These are phyloP conservation scores for Austroboletus festivus DNA, from an alignment of 768 basidiomycete genomes.

Conservation along the genomic window DNA sequence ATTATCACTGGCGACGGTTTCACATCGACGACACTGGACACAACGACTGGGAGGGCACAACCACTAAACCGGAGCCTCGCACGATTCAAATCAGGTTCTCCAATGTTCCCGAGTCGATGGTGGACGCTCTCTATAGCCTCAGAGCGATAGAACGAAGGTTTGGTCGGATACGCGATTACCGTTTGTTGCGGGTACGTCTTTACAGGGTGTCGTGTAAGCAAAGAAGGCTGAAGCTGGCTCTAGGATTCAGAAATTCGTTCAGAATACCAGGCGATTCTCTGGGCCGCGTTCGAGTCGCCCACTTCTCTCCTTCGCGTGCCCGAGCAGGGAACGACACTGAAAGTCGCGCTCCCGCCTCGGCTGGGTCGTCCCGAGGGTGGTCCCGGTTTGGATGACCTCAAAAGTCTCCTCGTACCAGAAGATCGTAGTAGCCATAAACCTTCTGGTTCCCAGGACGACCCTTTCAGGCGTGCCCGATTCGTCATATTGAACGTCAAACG, in stretches of 20 bases:
- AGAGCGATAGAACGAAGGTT: constrained; percentile 55
- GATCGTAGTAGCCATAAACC: neutral
- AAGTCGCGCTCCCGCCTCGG: constrained; percentile 28
- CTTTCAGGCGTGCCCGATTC: constrained; percentile 6
- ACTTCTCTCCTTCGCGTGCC: constrained; percentile 39
- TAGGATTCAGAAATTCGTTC: constrained; percentile 49
- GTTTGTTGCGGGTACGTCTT: constrained; percentile 39
- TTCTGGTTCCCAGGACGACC: constrained; percentile 4
- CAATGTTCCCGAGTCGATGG: constrained; percentile 41
- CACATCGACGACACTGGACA: constrained; percentile 25
- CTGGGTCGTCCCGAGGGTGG: constrained; percentile 29
- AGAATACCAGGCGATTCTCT: constrained; percentile 42
- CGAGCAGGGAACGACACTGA: constrained; percentile 27
- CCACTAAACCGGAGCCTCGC: constrained; percentile 9
- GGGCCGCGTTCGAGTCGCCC: constrained; percentile 45
- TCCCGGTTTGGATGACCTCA: constrained; percentile 31
- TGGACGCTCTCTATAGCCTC: constrained; percentile 50
- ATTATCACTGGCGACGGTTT: constrained; percentile 11
- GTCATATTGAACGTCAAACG: constrained; percentile 20
- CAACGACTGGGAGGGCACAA: constrained; percentile 12
- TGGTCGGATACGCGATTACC: constrained; percentile 45
- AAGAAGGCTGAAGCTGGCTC: neutral
- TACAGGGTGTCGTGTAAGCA: neutral
- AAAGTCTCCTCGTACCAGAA: constrained; percentile 24
- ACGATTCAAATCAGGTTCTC: constrained; percentile 42